phyloP scores from a whole-genome alignment of 352 stramenopile genomes.

The Pythium dissimile region DNA sequence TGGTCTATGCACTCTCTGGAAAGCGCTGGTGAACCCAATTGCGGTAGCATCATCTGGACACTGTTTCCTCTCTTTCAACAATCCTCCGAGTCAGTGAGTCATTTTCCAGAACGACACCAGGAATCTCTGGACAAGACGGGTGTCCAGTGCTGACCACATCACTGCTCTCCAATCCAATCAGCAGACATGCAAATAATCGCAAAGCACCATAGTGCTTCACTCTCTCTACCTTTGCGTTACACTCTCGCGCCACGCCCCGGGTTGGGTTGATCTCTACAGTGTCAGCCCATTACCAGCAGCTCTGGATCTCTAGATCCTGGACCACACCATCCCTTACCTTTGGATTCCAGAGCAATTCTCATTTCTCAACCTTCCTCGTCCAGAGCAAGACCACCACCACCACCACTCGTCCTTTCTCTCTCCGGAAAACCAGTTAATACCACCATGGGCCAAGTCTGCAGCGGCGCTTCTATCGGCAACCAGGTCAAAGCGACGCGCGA shows the following conservation, averaged over 20 bases:
- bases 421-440: neutral
- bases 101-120: no score
- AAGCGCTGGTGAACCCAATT: neutral
- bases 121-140: no score
- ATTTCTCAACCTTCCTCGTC: slow-evolving; percentile 17
- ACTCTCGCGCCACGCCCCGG: neutral
- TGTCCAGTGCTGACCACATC: neutral
- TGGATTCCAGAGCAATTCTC: slow-evolving; percentile 1
- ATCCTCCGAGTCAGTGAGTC: no score
- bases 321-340: neutral
- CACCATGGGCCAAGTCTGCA: slow-evolving; percentile 61
- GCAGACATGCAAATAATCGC: no score
- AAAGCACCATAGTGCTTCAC: no score
- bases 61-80: neutral
- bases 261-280: neutral
- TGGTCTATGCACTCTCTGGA: neutral
- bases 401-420: neutral
- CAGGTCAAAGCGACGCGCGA: slow-evolving; percentile 27
- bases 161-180: neutral
- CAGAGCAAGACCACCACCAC: neutral
- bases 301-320: no score
- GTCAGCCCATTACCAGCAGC: neutral
- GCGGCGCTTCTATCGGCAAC: slow-evolving; percentile 42
- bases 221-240: no score
- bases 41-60: neutral